Percentiles rank a stretch among this genome's conserved stretches.
These are phyloP conservation scores for Drechslerella stenobrocha DNA, from an alignment of 2,329 filamentous ascomycete species.

Conservation along the genomic window DNA sequence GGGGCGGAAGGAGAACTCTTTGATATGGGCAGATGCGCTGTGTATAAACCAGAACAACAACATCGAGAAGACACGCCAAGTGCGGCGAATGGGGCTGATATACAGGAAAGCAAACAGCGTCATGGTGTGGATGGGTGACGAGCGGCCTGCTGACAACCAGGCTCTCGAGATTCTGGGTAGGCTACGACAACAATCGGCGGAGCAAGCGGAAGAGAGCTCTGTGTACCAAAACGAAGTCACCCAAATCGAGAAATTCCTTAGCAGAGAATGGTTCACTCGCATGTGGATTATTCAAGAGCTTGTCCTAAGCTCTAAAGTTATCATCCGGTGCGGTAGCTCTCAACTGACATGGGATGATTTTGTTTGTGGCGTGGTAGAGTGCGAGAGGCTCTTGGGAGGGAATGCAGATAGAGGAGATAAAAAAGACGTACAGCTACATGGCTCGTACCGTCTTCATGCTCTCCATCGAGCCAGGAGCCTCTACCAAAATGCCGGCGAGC, in stretches of 20 bases:
- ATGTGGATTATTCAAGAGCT: slow-evolving; percentile 11
- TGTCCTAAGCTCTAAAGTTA: not conserved
- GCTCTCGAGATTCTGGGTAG: not conserved
- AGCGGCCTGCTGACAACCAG: not conserved
- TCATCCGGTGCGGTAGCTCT: not conserved
- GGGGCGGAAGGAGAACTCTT: not conserved
- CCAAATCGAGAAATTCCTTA: not conserved
- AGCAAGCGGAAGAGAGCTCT: not conserved
- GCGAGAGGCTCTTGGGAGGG: not conserved
- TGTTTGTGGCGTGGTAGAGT: not conserved
- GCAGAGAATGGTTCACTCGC: slow-evolving; percentile 8
- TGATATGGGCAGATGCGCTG: slow-evolving; percentile 6
- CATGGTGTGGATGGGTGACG: slow-evolving; percentile 4
- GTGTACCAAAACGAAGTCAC: not conserved
- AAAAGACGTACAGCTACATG: not conserved
- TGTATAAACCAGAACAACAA: slow-evolving; percentile 12
- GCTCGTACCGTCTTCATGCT: not conserved
- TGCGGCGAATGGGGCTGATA: slow-evolving; percentile 1
- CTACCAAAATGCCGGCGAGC: not conserved
- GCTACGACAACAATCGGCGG: not conserved
- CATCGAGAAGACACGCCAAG: slow-evolving; percentile 4
- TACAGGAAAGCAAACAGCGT: not conserved
- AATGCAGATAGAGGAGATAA: not conserved
- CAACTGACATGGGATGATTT: not conserved
- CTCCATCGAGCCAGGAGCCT: slow-evolving; percentile 1